Evolutionary conservation across 768 basidiomycete species (phyloP).

Genomic region (Collybia nuda): DNA sequence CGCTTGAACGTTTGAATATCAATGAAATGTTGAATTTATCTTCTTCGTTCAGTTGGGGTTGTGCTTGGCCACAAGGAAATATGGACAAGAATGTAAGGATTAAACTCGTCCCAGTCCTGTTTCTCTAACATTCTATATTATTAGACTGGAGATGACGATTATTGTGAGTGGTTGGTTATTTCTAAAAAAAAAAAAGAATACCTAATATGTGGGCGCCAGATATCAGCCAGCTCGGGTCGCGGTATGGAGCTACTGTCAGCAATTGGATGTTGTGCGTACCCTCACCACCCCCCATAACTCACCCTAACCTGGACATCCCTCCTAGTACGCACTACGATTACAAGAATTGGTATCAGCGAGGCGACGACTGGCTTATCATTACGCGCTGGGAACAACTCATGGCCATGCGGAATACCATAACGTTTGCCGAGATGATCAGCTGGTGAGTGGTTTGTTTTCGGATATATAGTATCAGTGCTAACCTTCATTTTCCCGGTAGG

Average conservation of each 20-base stretch:
- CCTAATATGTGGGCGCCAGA: constrained; percentile 25
- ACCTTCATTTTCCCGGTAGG: constrained; percentile 24
- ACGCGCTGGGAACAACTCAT: constrained; percentile 74
- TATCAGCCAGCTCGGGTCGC: constrained; percentile 37
- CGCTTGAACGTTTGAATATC: neutral
- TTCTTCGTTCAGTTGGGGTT: constrained; percentile 46
- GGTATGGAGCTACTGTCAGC: constrained; percentile 46
- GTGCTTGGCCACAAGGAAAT: constrained; percentile 59
- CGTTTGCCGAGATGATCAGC: constrained; percentile 66
- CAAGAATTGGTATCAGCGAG: constrained; percentile 66
- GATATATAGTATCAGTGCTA: neutral
- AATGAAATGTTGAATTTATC: neutral
- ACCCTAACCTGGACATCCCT: constrained; percentile 22
- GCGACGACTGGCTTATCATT: constrained; percentile 69
- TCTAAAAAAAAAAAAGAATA: neutral
- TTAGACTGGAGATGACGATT: constrained; percentile 45
- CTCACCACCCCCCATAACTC: neutral
- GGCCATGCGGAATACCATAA: constrained; percentile 48
- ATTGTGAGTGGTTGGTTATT: constrained; percentile 35
- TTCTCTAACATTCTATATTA: constrained; percentile 6
- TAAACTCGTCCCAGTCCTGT: neutral
- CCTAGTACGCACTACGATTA: constrained; percentile 52
- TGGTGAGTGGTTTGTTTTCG: constrained; percentile 40
- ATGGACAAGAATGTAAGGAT: constrained; percentile 37
- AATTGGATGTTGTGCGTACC: constrained; percentile 44